Evolutionary conservation across 202 grass and related monocot species (phyloP), one percentile per base, ranked within the genome.

Genomic region (Saccharum hybrid): DNA sequence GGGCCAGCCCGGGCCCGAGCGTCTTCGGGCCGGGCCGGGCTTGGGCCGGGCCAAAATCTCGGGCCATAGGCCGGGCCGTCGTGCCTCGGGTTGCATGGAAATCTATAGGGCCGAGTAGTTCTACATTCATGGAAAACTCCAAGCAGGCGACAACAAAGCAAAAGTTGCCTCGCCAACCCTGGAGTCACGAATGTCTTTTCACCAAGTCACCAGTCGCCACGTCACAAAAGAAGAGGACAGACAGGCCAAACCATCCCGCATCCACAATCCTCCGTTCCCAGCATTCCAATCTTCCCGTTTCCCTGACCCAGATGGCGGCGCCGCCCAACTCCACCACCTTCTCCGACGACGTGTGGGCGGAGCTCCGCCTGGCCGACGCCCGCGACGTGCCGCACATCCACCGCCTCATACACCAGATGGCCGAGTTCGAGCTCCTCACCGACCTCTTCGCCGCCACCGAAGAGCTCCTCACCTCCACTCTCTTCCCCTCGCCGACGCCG

Each of bases 361-460:
- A 89, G 88, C 83, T 97, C 41, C 90, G 95, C 10, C 80, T 93
- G 10, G 90, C 87, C 4, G 77, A 93, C 66, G 71, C 70, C 11
- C 46, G 81, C 69, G 89, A 95, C 26, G 92, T 98, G 68, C 91
- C 89, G 9, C 86, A 94, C 78, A 83, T 98, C 83, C 75, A 86
- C 68, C 81, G 85, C 39, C 89, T 98, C 81, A 98, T 92, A 66
- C 80, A 77, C 57, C 96, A 93, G 85, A 98, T 93, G 92, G 92
- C 92, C 33, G 91, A 95, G 77, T 98, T 95, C 78, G 96, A 95
- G 89, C 92, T 82, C 52, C 91, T 95, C 30, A 95, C 92, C 7
- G 63, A 98, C 54, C 96, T 98, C 78, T 95, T 95, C 90, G 80
- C 93, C 37, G 43, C 96, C 83, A 81, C 79, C 37, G 13, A 72